These are phyloP conservation scores for Panaeolus cyanescens DNA, from an alignment of 768 basidiomycete genomes.

Conservation along the genomic window DNA sequence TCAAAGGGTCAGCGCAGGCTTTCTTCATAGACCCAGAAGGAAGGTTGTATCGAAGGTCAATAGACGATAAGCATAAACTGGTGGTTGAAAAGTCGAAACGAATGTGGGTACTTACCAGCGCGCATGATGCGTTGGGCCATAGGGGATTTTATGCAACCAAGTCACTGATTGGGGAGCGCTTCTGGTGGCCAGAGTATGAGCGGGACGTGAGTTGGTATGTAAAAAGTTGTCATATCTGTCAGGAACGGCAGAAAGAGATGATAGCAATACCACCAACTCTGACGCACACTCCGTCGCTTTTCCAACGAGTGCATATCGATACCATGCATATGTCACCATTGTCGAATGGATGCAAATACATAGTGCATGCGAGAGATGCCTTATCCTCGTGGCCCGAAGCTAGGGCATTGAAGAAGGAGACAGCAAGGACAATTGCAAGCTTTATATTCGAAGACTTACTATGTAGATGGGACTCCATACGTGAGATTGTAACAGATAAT, in stretches of 20 bases:
- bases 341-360: slow-evolving; percentile 21
- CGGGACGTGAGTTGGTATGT: background rate
- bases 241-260: slow-evolving; percentile 4
- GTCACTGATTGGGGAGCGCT: slow-evolving; percentile 11
- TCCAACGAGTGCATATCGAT: slow-evolving; percentile 24
- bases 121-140: no score
- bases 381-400: slow-evolving; percentile 23
- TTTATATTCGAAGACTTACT: slow-evolving; percentile 32
- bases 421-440: slow-evolving; percentile 13
- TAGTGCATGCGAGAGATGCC: slow-evolving; percentile 21
- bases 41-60: no score
- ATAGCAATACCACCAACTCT: slow-evolving; percentile 6
- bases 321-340: slow-evolving; percentile 21
- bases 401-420: slow-evolving; percentile 19
- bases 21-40: no score
- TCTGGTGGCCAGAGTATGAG: slow-evolving; percentile 13
- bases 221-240: slow-evolving; percentile 4
- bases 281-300: slow-evolving; percentile 18
- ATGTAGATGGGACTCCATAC: slow-evolving; percentile 38
- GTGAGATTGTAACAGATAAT: slow-evolving; percentile 46
- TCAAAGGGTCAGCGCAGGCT: background rate
- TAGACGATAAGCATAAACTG: no score
- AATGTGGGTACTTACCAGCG: slow-evolving; percentile 17
- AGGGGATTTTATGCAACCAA: slow-evolving; percentile 18
- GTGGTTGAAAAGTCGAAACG: slow-evolving; percentile 16